phyloP scores from a whole-genome alignment of 2,329 filamentous ascomycete species.

The Aureobasidium sp. region DNA sequence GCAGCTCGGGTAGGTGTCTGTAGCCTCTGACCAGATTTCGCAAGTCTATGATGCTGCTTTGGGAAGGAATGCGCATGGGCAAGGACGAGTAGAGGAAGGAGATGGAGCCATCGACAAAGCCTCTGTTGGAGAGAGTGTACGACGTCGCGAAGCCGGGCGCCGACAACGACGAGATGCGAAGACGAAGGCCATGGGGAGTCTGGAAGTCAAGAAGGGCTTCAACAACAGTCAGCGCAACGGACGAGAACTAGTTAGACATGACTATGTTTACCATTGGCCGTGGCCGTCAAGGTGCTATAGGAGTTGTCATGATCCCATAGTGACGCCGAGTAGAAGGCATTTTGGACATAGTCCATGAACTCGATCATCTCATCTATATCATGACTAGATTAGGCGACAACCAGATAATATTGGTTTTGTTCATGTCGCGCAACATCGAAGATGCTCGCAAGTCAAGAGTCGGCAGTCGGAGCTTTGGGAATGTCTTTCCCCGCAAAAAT shows the following conservation, averaged over 20 bases:
- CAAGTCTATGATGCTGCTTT: conserved; percentile 69
- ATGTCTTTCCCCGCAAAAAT: neutral
- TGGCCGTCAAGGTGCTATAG: conserved; percentile 78
- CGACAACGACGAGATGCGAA: conserved; percentile 85
- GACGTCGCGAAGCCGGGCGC: conserved; percentile 91
- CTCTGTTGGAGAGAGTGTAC: conserved; percentile 83
- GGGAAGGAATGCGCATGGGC: conserved; percentile 59
- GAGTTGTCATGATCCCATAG: conserved; percentile 90
- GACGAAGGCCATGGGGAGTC: conserved; percentile 73
- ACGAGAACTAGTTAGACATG: neutral
- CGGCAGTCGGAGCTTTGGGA: conserved; percentile 1
- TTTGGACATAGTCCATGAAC: conserved; percentile 96
- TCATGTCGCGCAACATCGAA: neutral
- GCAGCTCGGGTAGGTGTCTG: conserved; percentile 63
- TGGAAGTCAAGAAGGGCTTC: conserved; percentile 79
- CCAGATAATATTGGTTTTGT: neutral
- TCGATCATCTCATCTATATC: conserved; percentile 60
- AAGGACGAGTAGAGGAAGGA: conserved; percentile 93
- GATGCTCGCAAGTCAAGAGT: neutral
- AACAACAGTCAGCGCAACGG: conserved; percentile 6
- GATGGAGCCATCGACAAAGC: conserved; percentile 91
- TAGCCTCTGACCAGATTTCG: conserved; percentile 76
- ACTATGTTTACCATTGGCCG: conserved; percentile 57
- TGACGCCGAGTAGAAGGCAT: conserved; percentile 79
- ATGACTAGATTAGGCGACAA: neutral